A percentile compares a stretch with the other conserved stretches of the same genome.
phyloP scores from a whole-genome alignment of 352 stramenopile species.

The Globisporangium cylindrosporum region DNA sequence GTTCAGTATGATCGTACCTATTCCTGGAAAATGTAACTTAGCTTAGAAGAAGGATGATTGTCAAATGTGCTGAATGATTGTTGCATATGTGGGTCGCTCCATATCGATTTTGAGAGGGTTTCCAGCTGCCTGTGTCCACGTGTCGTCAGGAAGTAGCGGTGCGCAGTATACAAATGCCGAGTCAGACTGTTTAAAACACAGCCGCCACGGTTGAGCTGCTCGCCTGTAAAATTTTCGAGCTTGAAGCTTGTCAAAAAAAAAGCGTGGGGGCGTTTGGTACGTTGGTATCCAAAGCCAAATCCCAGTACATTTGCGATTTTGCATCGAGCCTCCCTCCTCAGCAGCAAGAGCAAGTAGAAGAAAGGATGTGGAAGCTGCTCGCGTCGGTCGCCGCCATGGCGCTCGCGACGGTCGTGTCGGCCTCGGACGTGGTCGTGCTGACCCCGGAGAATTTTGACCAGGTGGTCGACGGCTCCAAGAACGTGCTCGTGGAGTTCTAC shows the following conservation, averaged over 20 bases:
- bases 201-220: background rate
- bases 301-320: constrained; percentile 7
- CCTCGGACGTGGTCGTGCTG: constrained; percentile 75
- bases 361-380: constrained; percentile 61
- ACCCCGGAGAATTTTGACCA: constrained; percentile 82
- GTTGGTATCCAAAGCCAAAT: background rate
- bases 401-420: constrained; percentile 49
- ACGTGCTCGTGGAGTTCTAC: constrained; percentile 87
- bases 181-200: constrained; percentile 1
- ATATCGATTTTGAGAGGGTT: constrained; percentile 1
- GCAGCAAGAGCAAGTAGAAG: background rate
- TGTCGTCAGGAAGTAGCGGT: background rate
- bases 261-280: no score
- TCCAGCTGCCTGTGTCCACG: constrained; percentile 1
- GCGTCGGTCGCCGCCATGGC: constrained; percentile 36
- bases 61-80: background rate
- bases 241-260: background rate
- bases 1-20: no score
- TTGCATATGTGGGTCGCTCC: background rate
- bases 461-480: constrained; percentile 79
- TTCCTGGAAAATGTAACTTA: no score
- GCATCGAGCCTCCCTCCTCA: background rate
- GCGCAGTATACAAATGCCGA: background rate
- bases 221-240: background rate
- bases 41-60: no score